Base-by-base conservation (phyloP, 345 rosid species). In the Gynandropsis gynandra region DNA sequence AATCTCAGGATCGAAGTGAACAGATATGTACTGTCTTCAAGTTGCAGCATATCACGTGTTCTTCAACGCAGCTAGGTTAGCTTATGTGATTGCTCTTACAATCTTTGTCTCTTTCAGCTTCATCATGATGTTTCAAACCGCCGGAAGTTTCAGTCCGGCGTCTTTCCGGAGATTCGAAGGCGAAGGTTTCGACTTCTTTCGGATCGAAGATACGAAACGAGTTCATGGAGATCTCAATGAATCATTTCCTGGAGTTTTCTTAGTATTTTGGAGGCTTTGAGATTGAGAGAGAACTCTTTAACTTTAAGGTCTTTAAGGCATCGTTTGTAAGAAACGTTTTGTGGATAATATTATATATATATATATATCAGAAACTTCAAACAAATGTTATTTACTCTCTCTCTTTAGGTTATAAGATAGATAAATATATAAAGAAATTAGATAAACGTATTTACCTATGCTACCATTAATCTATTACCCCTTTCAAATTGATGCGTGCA, bases 31-130 rank as follows among this genome's bases (percentile, higher is more conserved):
- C 47, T 59, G 61, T 58, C 60, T 65, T 40, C 70, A 65, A 59
- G 70, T 65, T 39, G 70, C 70, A 58, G 70, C 65, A 19, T 65
- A 65, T 59, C 65, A 65, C 51, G 32, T 65, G 65, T 65, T 65
- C 65, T 65, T 65, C 46, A 59, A 65, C 61, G 65, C 70, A 12
- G 20, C 70, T 47, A 47, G 47, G 19, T 9, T 65, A 20, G 31
- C 54, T 52, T 65, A 65, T 58, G 64, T 52, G 44, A 43, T 65
- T 45, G 37, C 44, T 52, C 43, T 65, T 2, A 4, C 58, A 31
- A 0, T 59, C 11, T 59, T 65, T 46, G 51, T 65, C 40, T 34
- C 42, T 41, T 11, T 59, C 17, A 48, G 56, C 40, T n/a, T 59
- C 27, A 46, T 39, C 9, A 16, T 51, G 5, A 33, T 50, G 45